Conservation (phyloP, 306 rosid genomes). For the Glycyrrhiza uralensis region DNA sequence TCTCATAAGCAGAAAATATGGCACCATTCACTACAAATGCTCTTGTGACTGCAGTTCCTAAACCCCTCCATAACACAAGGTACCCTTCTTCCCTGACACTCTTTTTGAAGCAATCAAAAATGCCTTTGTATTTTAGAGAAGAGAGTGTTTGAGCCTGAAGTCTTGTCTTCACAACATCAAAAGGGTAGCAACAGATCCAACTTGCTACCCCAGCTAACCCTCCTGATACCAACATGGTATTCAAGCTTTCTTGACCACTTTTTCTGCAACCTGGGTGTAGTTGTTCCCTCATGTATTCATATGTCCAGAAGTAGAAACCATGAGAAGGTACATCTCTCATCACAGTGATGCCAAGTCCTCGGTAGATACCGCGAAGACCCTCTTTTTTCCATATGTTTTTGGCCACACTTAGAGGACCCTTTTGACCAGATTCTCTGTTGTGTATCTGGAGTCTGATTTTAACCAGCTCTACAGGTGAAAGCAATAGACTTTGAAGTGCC, state of each 20-base stretch:
- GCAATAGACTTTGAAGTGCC: constrained; percentile 61
- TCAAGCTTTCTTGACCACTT: constrained; percentile 51
- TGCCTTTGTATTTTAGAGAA: constrained; percentile 53
- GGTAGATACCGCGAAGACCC: constrained; percentile 57
- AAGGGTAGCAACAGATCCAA: constrained; percentile 75
- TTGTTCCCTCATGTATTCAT: constrained; percentile 66
- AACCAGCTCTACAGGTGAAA: constrained; percentile 69
- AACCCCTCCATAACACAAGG: constrained; percentile 61
- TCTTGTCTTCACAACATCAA: constrained; percentile 79
- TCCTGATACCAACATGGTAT: constrained; percentile 69
- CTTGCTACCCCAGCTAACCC: constrained; percentile 88
- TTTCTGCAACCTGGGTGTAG: constrained; percentile 83
- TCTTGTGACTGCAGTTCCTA: constrained; percentile 76
- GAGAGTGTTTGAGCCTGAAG: constrained; percentile 60
- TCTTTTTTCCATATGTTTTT: constrained; percentile 57
- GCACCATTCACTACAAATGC: constrained; percentile 88
- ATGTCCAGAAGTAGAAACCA: constrained; percentile 74
- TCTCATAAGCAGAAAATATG: constrained; percentile 75
- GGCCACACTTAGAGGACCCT: constrained; percentile 48
- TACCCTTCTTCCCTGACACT: constrained; percentile 63
- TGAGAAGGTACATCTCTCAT: constrained; percentile 72
- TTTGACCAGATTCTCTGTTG: constrained; percentile 26
- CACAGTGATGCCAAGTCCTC: constrained; percentile 66
- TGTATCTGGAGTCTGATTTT: constrained; percentile 77
- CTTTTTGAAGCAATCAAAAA: constrained; percentile 63